A percentile compares a stretch with the other conserved stretches of the same genome.
phyloP scores from a whole-genome alignment of 345 rosid genomes.

The Garcia nutans region DNA sequence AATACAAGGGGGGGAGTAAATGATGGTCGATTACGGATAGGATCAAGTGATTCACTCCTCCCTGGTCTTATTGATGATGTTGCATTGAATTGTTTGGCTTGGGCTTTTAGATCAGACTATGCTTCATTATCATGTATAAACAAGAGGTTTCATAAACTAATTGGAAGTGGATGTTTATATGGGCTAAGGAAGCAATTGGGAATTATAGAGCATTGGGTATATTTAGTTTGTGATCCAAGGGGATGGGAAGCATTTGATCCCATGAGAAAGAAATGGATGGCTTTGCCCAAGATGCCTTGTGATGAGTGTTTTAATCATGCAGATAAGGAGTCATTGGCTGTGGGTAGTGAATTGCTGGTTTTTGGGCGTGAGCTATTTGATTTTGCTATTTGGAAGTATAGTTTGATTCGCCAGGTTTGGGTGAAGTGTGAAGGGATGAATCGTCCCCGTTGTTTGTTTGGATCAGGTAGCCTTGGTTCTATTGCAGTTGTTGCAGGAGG shows the following conservation, averaged over 20 bases:
- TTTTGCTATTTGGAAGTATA: conserved; percentile 79
- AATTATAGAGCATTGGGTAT: conserved; percentile 60
- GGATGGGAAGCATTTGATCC: conserved; percentile 80
- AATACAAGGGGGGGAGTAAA: conserved; percentile 44
- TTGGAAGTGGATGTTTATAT: conserved; percentile 50
- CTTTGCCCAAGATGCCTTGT: conserved; percentile 75
- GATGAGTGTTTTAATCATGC: conserved; percentile 81
- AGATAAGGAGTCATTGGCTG: conserved; percentile 81
- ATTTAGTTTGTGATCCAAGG: conserved; percentile 73
- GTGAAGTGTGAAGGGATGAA: conserved; percentile 71
- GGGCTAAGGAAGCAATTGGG: conserved; percentile 57
- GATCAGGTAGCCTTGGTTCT: conserved; percentile 64
- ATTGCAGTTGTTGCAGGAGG: conserved; percentile 77
- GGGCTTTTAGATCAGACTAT: conserved; percentile 58
- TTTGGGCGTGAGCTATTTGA: conserved; percentile 67
- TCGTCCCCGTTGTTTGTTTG: conserved; percentile 71
- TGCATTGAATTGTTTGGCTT: conserved; percentile 64
- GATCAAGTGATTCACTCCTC: conserved; percentile 64
- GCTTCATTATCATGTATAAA: conserved; percentile 53
- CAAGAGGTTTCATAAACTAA: conserved; percentile 53
- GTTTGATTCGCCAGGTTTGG: conserved; percentile 53
- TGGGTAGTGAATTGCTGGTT: conserved; percentile 66
- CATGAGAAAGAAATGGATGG: conserved; percentile 58
- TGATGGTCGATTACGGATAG: conserved; percentile 45
- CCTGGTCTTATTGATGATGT: conserved; percentile 81